These are phyloP conservation scores for Halophytophthora batemanensis DNA, from an alignment of 352 stramenopile species.

Conservation along the genomic window DNA sequence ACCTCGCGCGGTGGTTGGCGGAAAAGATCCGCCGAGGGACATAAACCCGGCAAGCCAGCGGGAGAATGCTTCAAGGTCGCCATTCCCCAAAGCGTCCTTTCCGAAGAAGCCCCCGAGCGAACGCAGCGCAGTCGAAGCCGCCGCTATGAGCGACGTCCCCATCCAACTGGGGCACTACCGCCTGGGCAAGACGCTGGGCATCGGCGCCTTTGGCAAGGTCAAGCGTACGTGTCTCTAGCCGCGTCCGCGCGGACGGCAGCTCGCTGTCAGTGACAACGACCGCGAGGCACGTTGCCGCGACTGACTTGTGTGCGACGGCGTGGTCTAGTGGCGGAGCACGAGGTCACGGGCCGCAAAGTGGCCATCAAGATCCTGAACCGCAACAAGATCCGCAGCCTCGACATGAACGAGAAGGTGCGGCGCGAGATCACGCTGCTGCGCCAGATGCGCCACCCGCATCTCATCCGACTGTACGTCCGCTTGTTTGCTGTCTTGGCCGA, in stretches of 20 bases:
- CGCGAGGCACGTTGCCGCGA: too few relatives aligned
- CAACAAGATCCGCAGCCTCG: conserved; percentile 82
- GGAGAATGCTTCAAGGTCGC: too few relatives aligned
- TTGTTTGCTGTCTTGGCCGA: conserved; percentile 18
- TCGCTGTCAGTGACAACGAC: too few relatives aligned
- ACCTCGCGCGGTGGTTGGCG: too few relatives aligned
- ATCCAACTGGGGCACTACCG: conserved; percentile 79
- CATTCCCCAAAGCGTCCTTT: too few relatives aligned
- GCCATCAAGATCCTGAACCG: conserved; percentile 94
- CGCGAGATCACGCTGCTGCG: conserved; percentile 95
- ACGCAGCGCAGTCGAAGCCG: too few relatives aligned
- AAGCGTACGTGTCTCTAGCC: conserved; percentile 39
- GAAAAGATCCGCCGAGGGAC: too few relatives aligned
- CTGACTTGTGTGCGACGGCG: too few relatives aligned
- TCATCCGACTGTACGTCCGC: conserved; percentile 79
- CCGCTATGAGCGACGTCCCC: too few relatives aligned
- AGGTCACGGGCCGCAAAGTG: conserved; percentile 90
- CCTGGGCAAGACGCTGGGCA: conserved; percentile 89
- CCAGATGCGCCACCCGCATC: conserved; percentile 83
- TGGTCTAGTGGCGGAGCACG: conserved; percentile 49
- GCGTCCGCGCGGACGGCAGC: too few relatives aligned
- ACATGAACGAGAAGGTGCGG: conserved; percentile 88
- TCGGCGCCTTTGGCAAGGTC: conserved; percentile 94
- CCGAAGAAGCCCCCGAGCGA: too few relatives aligned
- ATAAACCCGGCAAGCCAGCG: too few relatives aligned